A percentile compares a stretch with the other conserved stretches of the same genome.
These are phyloP conservation scores for Leptographium procerum DNA, from an alignment of 2,329 filamentous ascomycete genomes.

Conservation along the genomic window DNA sequence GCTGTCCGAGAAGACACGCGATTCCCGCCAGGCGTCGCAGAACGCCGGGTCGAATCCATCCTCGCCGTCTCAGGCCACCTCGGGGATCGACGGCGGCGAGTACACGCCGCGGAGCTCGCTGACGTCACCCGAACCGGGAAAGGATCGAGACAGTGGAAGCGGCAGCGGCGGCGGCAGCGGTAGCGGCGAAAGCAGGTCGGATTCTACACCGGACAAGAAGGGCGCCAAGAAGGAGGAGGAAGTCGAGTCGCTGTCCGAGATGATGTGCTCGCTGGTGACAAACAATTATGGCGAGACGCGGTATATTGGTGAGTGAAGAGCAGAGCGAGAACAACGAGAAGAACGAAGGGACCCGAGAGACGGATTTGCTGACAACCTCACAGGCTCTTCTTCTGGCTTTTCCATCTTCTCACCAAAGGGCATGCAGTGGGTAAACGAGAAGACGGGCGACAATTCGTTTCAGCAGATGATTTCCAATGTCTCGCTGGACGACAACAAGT, in stretches of 20 bases:
- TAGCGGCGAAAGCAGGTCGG: not conserved
- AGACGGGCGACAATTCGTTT: slow-evolving; percentile 92
- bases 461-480: slow-evolving; percentile 88
- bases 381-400: slow-evolving; percentile 86
- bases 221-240: slow-evolving; percentile 51
- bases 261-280: slow-evolving; percentile 97
- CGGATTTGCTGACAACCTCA: not conserved
- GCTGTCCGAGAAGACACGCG: slow-evolving; percentile 41
- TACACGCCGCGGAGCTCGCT: slow-evolving; percentile 43
- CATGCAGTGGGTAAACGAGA: slow-evolving; percentile 96
- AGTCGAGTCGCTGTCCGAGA: slow-evolving; percentile 82
- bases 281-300: slow-evolving; percentile 90
- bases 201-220: slow-evolving; percentile 20
- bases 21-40: slow-evolving; percentile 38
- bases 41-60: slow-evolving; percentile 36
- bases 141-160: slow-evolving; percentile 9
- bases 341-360: not conserved
- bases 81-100: slow-evolving; percentile 21
- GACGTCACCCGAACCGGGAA: slow-evolving; percentile 37
- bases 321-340: too few relatives aligned
- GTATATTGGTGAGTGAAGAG: slow-evolving; percentile 65
- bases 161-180: not conserved
- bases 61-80: slow-evolving; percentile 37
- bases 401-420: slow-evolving; percentile 98
- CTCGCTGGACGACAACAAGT: slow-evolving; percentile 88